These are phyloP conservation scores for Nothophytophthora sp. DNA, from an alignment of 352 stramenopile species.

Conservation along the genomic window DNA sequence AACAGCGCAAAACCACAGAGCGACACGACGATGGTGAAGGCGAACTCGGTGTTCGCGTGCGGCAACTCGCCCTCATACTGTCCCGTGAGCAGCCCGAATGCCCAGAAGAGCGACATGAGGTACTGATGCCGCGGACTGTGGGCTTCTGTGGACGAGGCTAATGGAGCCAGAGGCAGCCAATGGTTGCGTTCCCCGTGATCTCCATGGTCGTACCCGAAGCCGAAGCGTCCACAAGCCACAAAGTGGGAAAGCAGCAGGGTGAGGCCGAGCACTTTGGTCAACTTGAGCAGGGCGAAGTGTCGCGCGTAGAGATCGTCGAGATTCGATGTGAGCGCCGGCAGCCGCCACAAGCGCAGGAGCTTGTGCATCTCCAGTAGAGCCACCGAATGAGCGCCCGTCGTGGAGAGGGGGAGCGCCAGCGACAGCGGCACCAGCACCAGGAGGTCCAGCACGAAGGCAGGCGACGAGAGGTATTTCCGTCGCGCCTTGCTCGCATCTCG, in stretches of 20 bases:
- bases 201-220: conserved; percentile 43
- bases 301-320: conserved; percentile 70
- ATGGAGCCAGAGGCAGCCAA: conserved; percentile 37
- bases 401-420: conserved; percentile 22
- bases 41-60: conserved; percentile 45
- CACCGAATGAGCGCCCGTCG: conserved; percentile 9
- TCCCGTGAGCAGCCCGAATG: conserved; percentile 60
- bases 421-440: conserved; percentile 50
- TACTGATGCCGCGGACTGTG: conserved; percentile 29
- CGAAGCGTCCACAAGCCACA: conserved; percentile 51
- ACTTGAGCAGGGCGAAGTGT: conserved; percentile 60
- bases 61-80: conserved; percentile 63
- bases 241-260: conserved; percentile 55
- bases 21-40: conserved; percentile 61
- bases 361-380: conserved; percentile 58
- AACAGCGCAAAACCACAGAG: conserved; percentile 69
- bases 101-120: conserved; percentile 67
- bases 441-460: conserved; percentile 52
- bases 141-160: conserved; percentile 9
- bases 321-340: conserved; percentile 53
- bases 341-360: conserved; percentile 44
- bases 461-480: conserved; percentile 62
- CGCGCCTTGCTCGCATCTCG: conserved; percentile 55
- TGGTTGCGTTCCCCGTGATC: conserved; percentile 30
- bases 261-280: conserved; percentile 51